Evolutionary conservation across 768 basidiomycete species (phyloP), one percentile per base, ranked within the genome.

Genomic region (Lactarius tabidus): DNA sequence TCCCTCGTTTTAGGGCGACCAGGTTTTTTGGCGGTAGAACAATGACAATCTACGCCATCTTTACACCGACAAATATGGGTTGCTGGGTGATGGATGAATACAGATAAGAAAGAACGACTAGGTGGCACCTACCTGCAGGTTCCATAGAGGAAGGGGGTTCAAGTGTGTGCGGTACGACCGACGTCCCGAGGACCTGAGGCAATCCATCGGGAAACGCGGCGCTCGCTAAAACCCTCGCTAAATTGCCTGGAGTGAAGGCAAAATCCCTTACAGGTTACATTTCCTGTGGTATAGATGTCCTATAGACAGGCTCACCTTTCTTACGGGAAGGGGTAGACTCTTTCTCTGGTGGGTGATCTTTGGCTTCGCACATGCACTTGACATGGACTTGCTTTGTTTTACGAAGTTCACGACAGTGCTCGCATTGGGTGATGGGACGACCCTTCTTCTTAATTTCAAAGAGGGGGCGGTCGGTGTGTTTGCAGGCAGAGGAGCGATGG

Each of bases 401-500:
- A 20, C 94, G 84, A 38, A 91, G 81, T 70, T 91, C 85, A 39
- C 92, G 86, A 73, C 95, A 96, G 70, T 85, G 86, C 60, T 84
- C 81, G 77, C 95, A 97, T 74, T 96, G 94, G 8, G 94, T 93
- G 18, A 93, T 84, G 0, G 95, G 95, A 8, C 95, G 83, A 2
- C 95, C 95, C 74, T 96, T 95, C 80, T 90, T 91, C 81, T 94
- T 92, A 64, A 96, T 87, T 74, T 95, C 92, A 67, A 91, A 94
- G n/a, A 97, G 80, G 5, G 93, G 93, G 23, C 95, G 81, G 70
- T 93, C 91, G 35, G 86, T 86, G 73, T 97, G 95, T 56, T 84
- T 83, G 74, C 95, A 97, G 17, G 85, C 85, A 3, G 93, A 93
- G 15, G 94, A 95, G 60, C 95, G 87, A 72, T 97, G 94, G 0